These are phyloP conservation scores for Hymenoscyphus fructigenus DNA, from an alignment of 2,329 filamentous ascomycete genomes.

Conservation along the genomic window DNA sequence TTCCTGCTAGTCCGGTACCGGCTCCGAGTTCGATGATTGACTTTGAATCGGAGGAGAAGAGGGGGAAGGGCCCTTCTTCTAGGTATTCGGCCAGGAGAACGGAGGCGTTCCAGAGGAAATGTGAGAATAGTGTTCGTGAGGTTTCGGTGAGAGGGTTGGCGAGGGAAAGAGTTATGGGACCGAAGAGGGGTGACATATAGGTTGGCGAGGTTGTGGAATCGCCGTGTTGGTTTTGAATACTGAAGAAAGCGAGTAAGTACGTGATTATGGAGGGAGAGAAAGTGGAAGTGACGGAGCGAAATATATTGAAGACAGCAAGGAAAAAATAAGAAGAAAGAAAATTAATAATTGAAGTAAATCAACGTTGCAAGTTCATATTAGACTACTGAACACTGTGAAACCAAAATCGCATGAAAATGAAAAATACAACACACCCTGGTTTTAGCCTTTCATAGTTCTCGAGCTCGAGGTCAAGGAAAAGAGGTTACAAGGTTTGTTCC, in stretches of 20 bases:
- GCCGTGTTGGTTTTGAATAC: slow-evolving; percentile 65
- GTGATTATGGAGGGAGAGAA: not conserved
- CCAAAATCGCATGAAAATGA: too few relatives aligned
- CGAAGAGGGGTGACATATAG: slow-evolving; percentile 52
- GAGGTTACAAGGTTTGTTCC: too few relatives aligned
- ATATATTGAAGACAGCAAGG: not conserved
- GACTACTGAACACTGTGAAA: too few relatives aligned
- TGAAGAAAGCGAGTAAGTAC: not conserved
- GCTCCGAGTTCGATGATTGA: slow-evolving; percentile 65
- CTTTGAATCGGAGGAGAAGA: slow-evolving; percentile 20
- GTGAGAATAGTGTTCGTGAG: slow-evolving; percentile 63
- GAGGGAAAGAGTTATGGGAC: slow-evolving; percentile 28
- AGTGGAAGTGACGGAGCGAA: not conserved
- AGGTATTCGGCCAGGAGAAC: slow-evolving; percentile 56
- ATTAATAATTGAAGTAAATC: not conserved
- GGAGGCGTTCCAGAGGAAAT: slow-evolving; percentile 72
- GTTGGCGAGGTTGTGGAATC: slow-evolving; percentile 55
- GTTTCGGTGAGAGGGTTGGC: slow-evolving; percentile 49
- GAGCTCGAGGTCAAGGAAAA: too few relatives aligned
- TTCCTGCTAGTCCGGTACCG: slow-evolving; percentile 57
- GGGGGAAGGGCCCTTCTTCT: slow-evolving; percentile 40
- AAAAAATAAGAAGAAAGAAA: not conserved
- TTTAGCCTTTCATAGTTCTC: too few relatives aligned
- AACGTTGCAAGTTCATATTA: too few relatives aligned
- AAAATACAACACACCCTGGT: too few relatives aligned